phyloP scores from a whole-genome alignment of 169 alveolate species.

The Plasmodium chabaudi region DNA sequence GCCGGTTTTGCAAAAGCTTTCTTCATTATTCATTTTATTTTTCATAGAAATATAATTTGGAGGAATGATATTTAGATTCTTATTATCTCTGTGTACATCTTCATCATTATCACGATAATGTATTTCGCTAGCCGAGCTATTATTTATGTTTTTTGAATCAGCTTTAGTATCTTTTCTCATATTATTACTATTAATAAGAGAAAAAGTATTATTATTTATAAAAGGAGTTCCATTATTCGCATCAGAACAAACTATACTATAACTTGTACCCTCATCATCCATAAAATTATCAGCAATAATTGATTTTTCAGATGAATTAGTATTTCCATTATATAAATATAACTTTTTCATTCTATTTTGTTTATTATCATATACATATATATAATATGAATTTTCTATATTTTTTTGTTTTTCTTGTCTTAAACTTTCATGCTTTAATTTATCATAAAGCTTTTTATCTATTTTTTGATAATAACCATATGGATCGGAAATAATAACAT shows the following conservation, averaged over 20 bases:
- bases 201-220: background rate
- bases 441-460: constrained; percentile 30
- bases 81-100: background rate
- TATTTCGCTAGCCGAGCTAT: background rate
- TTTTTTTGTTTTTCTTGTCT: constrained; percentile 17
- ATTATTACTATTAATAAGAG: background rate
- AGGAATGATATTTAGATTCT: background rate
- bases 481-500: constrained; percentile 19
- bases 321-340: constrained; percentile 29
- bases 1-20: no score
- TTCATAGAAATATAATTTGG: no score
- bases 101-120: background rate
- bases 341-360: constrained; percentile 28
- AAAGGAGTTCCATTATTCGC: background rate
- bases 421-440: constrained; percentile 19
- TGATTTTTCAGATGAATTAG: constrained; percentile 2
- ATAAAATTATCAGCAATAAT: constrained; percentile 3
- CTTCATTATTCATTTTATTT: no score
- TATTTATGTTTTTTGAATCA: background rate
- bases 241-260: background rate
- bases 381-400: constrained; percentile 3
- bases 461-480: constrained; percentile 39
- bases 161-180: background rate
- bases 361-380: constrained; percentile 56
- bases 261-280: background rate